Base-by-base conservation (phyloP, 495 filamentous ascomycete genomes). In the Penicillium riverlandense region DNA sequence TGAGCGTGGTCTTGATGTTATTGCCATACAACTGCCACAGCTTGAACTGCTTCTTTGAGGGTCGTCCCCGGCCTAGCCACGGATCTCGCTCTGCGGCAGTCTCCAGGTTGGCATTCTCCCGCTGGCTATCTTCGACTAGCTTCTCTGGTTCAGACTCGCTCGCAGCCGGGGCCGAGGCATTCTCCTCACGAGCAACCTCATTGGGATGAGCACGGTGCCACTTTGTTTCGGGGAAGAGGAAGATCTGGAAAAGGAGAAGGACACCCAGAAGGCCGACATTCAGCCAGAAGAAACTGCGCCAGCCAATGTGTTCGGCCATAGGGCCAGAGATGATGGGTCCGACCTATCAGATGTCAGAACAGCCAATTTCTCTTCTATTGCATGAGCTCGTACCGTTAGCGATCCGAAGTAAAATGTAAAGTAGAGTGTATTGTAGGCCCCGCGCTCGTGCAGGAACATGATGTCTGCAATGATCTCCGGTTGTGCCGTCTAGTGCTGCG, bases 371-470 rank as follows among this genome's bases (percentile, higher is more conserved):
- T n/a, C 28, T 31, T 2, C 4, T 10, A 1, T 7, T 1, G 11
- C 16, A 11, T 22, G 22, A 8, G 7, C 1, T 34, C 53, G 40
- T 47, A 62, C 67, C 66, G 65, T 69, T 1, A 71, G 50, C 30
- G 68, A 61, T 6, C 68, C 66, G 43, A 70, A 70, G 37, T 69
- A 71, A 28, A 58, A 67, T 12, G 74, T 79, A 60, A 79, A 84
- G 55, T 84, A 84, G 10, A 83, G 64, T 0, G 80, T 83, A 44
- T 84, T 80, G 53, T 80, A 79, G 33, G 76, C 75, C 16, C 81
- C 81, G 36, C 82, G 68, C 49, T 84, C 79, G 53, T 85, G 79
- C 1, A 84, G 58, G 62, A 84, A 84, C 58, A 80, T 79, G 41
- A 82, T 77, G 45, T 84, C 81, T 10, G 78, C 72, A 44, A 84